Conservation (phyloP, 1,139 yeast genomes). For the Entelexis paramagnoliae region DNA sequence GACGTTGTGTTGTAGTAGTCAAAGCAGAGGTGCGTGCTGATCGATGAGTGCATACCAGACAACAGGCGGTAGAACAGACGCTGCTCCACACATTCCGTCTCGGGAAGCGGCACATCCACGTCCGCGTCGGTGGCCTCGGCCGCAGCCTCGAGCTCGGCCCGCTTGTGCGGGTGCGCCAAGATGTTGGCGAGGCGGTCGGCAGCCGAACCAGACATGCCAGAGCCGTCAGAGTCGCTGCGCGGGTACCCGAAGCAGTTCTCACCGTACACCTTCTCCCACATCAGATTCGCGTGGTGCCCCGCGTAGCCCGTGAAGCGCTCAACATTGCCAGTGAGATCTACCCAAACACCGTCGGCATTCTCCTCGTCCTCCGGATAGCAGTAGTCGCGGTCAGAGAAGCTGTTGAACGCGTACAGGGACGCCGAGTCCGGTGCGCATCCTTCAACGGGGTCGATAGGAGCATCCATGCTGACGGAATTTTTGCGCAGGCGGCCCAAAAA, state of each 20-base stretch:
- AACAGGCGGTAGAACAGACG: conserved; percentile 76
- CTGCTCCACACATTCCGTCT: conserved; percentile 60
- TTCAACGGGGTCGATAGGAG: conserved; percentile 26
- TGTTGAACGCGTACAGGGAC: conserved; percentile 16
- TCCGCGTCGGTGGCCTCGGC: neutral
- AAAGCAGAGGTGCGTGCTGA: conserved; percentile 83
- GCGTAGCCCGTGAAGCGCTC: conserved; percentile 96
- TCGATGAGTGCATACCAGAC: conserved; percentile 93
- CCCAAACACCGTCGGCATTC: conserved; percentile 53
- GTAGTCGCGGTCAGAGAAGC: conserved; percentile 29
- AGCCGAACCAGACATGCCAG: neutral
- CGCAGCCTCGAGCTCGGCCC: neutral
- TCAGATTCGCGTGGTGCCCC: conserved; percentile 81
- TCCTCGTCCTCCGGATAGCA: conserved; percentile 52
- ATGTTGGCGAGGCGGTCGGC: conserved; percentile 14
- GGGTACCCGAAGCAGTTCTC: conserved; percentile 70
- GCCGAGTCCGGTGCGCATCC: conserved; percentile 22
- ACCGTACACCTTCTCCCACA: conserved; percentile 86
- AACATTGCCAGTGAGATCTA: conserved; percentile 77
- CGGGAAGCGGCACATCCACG: neutral
- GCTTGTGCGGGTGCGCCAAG: conserved; percentile 12
- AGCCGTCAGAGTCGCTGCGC: conserved; percentile 25
- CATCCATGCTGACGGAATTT: conserved; percentile 35
- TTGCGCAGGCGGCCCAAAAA: conserved; percentile 53
- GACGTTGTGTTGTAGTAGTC: conserved; percentile 67